A percentile compares a stretch with the other conserved stretches of the same genome.
Conservation (phyloP, 495 filamentous ascomycete species). For the Penicillium paxilli region DNA sequence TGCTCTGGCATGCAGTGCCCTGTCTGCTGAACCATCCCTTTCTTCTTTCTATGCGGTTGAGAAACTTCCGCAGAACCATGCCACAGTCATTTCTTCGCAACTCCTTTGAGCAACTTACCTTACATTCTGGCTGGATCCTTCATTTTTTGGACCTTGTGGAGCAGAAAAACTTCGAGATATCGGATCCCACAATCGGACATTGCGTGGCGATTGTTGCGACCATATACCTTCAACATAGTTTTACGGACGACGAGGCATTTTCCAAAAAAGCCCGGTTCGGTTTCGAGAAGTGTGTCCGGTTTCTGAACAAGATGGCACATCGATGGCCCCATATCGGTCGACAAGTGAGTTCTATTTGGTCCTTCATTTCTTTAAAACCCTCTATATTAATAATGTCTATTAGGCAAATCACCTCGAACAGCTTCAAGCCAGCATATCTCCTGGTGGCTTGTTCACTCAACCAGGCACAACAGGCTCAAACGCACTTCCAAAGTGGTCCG, state of each 20-base stretch:
- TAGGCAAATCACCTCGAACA: constrained; percentile 28
- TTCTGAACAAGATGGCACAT: constrained; percentile 21
- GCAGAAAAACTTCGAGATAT: constrained; percentile 33
- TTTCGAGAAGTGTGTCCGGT: constrained; percentile 33
- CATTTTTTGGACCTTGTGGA: constrained; percentile 33
- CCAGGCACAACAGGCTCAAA: background rate
- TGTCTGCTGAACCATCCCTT: constrained; percentile 47
- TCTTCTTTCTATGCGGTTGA: constrained; percentile 40
- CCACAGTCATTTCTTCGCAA: constrained; percentile 37
- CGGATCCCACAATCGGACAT: constrained; percentile 31
- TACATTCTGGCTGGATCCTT: constrained; percentile 32
- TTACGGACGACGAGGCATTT: constrained; percentile 34
- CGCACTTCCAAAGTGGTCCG: constrained; percentile 24
- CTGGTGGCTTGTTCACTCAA: constrained; percentile 13
- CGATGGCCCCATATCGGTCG: constrained; percentile 32
- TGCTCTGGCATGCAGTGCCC: constrained; percentile 42
- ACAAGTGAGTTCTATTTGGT: constrained; percentile 15
- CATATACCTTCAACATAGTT: constrained; percentile 39
- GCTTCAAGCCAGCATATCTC: constrained; percentile 30
- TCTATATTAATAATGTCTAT: background rate
- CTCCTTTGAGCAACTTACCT: constrained; percentile 35
- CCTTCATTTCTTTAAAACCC: background rate
- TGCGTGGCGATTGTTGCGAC: constrained; percentile 37
- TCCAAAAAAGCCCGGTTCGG: constrained; percentile 29
- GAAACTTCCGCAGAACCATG: constrained; percentile 41